Evolutionary conservation across 1,139 yeast species (phyloP).

Genomic region (Meyerozyma guilliermondii): DNA sequence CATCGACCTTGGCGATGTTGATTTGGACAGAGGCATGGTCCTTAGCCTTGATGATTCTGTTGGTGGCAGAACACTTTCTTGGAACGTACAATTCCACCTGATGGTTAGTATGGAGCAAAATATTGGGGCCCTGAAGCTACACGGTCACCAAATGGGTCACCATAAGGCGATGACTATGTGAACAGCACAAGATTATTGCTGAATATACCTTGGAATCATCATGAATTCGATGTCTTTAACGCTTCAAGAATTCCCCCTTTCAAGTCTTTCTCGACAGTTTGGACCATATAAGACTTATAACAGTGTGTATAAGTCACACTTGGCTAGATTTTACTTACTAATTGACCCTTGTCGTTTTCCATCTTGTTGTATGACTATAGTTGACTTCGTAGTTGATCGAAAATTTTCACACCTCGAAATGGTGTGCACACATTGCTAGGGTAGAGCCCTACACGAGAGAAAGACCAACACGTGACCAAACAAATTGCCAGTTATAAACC

Average conservation of each 20-base stretch:
- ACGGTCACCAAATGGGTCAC: not conserved
- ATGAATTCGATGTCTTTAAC: too few relatives aligned
- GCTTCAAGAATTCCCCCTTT: not conserved
- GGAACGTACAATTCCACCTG: constrained; percentile 99
- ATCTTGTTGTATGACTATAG: constrained; percentile 46
- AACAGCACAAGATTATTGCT: too few relatives aligned
- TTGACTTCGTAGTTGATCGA: constrained; percentile 2
- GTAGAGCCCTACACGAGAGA: not conserved
- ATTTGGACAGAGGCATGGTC: constrained; percentile 98
- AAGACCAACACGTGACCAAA: not conserved
- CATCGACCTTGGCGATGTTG: constrained; percentile 62
- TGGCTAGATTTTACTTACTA: constrained; percentile 58
- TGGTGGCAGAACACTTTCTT: constrained; percentile 99
- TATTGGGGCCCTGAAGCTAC: not conserved
- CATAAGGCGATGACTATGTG: too few relatives aligned
- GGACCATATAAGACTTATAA: not conserved
- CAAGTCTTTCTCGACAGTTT: not conserved
- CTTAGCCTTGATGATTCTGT: constrained; percentile 99
- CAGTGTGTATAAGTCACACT: not conserved
- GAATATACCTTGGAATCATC: too few relatives aligned
- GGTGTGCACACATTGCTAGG: constrained; percentile 5
- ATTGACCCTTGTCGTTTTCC: constrained; percentile 99
- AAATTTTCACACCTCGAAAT: constrained; percentile 8
- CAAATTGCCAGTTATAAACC: too few relatives aligned
- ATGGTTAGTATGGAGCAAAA: constrained; percentile 10